Evolutionary conservation across 2,329 filamentous ascomycete genomes (phyloP).

Genomic region (Xylaria sp.): DNA sequence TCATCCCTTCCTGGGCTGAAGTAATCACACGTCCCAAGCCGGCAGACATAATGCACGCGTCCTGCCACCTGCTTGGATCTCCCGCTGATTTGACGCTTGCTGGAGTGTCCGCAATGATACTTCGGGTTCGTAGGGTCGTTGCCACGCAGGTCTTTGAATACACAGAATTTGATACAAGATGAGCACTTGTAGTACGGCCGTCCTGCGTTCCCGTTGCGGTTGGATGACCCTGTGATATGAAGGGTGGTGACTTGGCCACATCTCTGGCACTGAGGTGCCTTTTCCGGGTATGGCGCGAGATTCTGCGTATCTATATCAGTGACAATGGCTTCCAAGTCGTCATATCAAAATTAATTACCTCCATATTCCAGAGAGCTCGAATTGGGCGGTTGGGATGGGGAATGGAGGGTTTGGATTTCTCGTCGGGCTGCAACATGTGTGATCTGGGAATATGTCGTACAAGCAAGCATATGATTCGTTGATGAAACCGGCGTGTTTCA

Average conservation of each 20-base stretch:
- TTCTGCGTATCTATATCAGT: not conserved
- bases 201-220: slow-evolving; percentile 27
- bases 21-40: slow-evolving; percentile 1
- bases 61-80: not conserved
- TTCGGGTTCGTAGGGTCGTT: slow-evolving; percentile 24
- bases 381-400: not conserved
- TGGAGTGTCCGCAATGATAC: slow-evolving; percentile 10
- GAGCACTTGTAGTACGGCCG: slow-evolving; percentile 25
- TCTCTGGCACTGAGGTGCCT: not conserved
- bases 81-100: slow-evolving; percentile 8
- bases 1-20: not conserved
- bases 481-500: no score
- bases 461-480: no score
- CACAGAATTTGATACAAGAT: slow-evolving; percentile 19
- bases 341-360: not conserved
- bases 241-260: not conserved
- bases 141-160: slow-evolving; percentile 19
- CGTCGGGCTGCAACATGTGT: no score
- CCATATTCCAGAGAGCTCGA: not conserved
- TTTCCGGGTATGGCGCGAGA: not conserved
- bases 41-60: slow-evolving; percentile 13
- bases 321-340: not conserved
- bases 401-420: not conserved
- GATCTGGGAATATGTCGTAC: no score
- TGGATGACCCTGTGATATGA: slow-evolving; percentile 12